These are phyloP conservation scores for Aspergillus viridinutans DNA, from an alignment of 2,329 filamentous ascomycete species.

Conservation along the genomic window DNA sequence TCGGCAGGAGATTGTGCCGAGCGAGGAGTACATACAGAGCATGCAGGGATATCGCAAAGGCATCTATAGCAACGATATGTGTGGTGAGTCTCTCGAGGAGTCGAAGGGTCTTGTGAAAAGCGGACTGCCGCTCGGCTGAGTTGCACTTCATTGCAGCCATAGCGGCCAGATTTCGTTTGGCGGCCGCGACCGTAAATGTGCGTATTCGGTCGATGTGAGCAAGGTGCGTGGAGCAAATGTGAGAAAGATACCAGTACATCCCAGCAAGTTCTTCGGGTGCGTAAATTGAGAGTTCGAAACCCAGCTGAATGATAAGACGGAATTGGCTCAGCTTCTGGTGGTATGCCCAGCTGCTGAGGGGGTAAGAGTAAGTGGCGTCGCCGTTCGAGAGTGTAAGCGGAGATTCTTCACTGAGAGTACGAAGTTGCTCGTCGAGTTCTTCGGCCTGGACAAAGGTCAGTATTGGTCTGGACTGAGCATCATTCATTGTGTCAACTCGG, in stretches of 20 bases:
- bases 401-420: constrained; percentile 57
- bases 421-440: constrained; percentile 66
- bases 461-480: not conserved
- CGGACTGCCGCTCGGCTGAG: constrained; percentile 24
- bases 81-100: constrained; percentile 60
- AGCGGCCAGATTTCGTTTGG: constrained; percentile 21
- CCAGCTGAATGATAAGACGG: constrained; percentile 81
- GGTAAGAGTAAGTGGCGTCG: constrained; percentile 62
- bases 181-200: constrained; percentile 51
- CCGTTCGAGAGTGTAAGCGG: constrained; percentile 51
- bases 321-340: constrained; percentile 86
- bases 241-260: constrained; percentile 89
- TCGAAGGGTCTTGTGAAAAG: constrained; percentile 39
- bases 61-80: constrained; percentile 60
- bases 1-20: constrained; percentile 50
- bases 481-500: not conserved
- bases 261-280: constrained; percentile 75
- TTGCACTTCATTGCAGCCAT: constrained; percentile 12
- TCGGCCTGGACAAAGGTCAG: constrained; percentile 47
- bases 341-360: constrained; percentile 83
- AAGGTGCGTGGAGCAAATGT: constrained; percentile 64
- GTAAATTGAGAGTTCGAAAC: constrained; percentile 91
- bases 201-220: constrained; percentile 71
- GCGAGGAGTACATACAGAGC: constrained; percentile 63
- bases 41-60: constrained; percentile 49